Percentiles rank a stretch among this genome's conserved stretches.
phyloP scores from a whole-genome alignment of 345 rosid species.

The thale cress (Arabidopsis thaliana) region TAIR10.1 NC_003074.8:20063001-20063500 shows the following conservation, averaged over 20 bases:
- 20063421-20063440: constrained; percentile 95
- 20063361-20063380: constrained; percentile 3
- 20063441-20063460: constrained; percentile 96
- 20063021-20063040: constrained; percentile 98
- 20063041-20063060: constrained; percentile 93
- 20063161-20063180: constrained; percentile 50
- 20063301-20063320: constrained; percentile 89
- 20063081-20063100: constrained; percentile 70
- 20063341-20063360: neutral
- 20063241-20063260: constrained; percentile 97
- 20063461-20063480: constrained; percentile 95
- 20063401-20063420: constrained; percentile 83
- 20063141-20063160: neutral
- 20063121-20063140: neutral
- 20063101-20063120: constrained; percentile 13
- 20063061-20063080: constrained; percentile 97
- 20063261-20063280: constrained; percentile 91
- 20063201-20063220: constrained; percentile 93
- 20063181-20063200: constrained; percentile 97
- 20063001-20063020: constrained; percentile 99
- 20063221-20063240: constrained; percentile 93
- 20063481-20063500: constrained; percentile 88
- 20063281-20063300: constrained; percentile 89
- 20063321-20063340: constrained; percentile 72
- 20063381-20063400: neutral